Evolutionary conservation across 2,329 filamentous ascomycete genomes (phyloP), one percentile per base, ranked within the genome.

Genomic region (Celoporthe dispersa): DNA sequence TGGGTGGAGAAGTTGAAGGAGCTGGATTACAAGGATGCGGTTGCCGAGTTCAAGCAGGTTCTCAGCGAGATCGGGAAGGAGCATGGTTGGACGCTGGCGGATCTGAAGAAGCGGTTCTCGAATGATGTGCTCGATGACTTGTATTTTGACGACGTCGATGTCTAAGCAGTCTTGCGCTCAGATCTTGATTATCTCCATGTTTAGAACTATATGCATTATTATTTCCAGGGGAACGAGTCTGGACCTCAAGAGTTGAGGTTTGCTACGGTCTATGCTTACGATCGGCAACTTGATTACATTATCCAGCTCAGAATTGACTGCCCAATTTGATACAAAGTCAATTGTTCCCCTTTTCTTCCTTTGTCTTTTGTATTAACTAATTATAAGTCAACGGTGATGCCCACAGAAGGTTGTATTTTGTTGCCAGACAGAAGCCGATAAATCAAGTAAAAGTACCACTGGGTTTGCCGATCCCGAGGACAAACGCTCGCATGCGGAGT

Each of bases 81-180:
- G 44, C 81, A 83, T 59, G 79, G 80, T 0, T 84, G 81, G 82
- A 78, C 70, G 0, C 55, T 84, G 65, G 74, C 76, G 16, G 79
- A 83, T 70, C 59, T 83, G 48, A 74, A 80, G 72, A 72, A 69
- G 39, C 77, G 79, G 31, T 84, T 83, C 67, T 83, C 81, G n/a
- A 82, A 82, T 68, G 76, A 81, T 59, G 68, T 82, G 65, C 78
- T 81, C 74, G 81, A 83, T 66, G 72, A 75, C 2, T 68, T 79
- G 33, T 75, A 48, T 28, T 64, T 64, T 51, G 62, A 64, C 41
- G 14, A 51, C n/a, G 7, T 51, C 28, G 11, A 28, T n/a, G 33
- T 61, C 12, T 37, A 41, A n/a, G n/a, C n/a, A n/a, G n/a, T 19
- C 3, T 5, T 19, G 35, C 2, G 22, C n/a, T 28, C 5, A 41